Conservation (phyloP, 1,284 basidiomycete genomes). For the Hortiboletus rubellus region DNA sequence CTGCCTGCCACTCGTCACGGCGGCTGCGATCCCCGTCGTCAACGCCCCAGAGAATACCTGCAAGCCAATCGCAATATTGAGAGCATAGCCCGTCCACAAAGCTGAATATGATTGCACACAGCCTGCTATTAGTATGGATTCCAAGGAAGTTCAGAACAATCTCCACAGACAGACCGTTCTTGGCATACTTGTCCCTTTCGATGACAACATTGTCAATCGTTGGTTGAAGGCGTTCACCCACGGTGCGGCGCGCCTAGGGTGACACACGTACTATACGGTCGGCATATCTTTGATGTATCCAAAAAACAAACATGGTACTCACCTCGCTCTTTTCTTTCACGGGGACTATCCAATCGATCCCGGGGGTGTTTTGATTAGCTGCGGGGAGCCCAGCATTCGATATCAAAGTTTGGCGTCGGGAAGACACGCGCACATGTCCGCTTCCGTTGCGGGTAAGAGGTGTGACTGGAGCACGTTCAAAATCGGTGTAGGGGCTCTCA, state of each 20-base stretch:
- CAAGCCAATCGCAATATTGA: conserved; percentile 56
- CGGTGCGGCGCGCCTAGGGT: conserved; percentile 32
- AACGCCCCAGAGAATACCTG: conserved; percentile 66
- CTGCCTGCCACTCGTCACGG: conserved; percentile 38
- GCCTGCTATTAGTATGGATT: conserved; percentile 3
- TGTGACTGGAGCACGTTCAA: conserved; percentile 6
- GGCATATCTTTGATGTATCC: neutral
- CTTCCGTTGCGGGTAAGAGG: conserved; percentile 17
- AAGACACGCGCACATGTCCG: conserved; percentile 6
- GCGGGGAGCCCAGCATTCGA: neutral
- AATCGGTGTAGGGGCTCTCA: conserved; percentile 10
- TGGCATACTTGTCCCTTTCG: conserved; percentile 43
- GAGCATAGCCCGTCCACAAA: conserved; percentile 44
- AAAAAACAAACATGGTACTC: neutral
- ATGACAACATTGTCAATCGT: conserved; percentile 43
- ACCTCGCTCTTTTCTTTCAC: conserved; percentile 24
- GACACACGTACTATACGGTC: neutral
- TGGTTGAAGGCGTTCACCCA: conserved; percentile 46
- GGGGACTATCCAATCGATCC: conserved; percentile 33
- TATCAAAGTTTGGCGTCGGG: conserved; percentile 6
- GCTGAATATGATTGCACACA: conserved; percentile 36
- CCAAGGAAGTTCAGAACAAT: neutral
- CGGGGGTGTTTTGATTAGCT: conserved; percentile 2
- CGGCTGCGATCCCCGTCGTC: conserved; percentile 64
- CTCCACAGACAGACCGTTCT: conserved; percentile 31